Evolutionary conservation across 495 filamentous ascomycete genomes (phyloP).

Genomic region (Monascus purpureus): DNA sequence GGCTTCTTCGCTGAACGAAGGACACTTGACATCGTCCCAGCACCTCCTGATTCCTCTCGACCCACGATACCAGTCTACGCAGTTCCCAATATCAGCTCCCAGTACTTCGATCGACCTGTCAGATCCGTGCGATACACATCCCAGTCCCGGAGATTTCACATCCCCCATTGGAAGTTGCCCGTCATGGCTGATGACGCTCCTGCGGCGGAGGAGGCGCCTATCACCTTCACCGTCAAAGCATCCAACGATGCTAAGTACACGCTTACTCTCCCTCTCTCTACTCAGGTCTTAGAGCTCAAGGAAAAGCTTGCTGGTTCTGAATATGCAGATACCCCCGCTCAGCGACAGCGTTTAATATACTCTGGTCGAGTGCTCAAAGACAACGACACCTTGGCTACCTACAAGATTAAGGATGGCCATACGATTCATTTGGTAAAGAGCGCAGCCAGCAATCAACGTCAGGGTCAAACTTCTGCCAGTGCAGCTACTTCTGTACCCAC

Average conservation of each 20-base stretch:
- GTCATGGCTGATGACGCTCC: conserved; percentile 36
- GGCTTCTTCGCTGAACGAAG: too few species aligned
- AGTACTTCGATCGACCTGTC: too few species aligned
- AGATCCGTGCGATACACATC: too few species aligned
- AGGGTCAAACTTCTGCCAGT: conserved; percentile 40
- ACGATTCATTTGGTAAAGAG: conserved; percentile 94
- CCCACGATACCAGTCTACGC: too few species aligned
- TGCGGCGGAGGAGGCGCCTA: conserved; percentile 33
- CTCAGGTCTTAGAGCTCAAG: conserved; percentile 76
- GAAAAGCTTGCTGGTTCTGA: conserved; percentile 65
- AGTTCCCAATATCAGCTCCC: conserved; percentile 7
- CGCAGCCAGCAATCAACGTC: conserved; percentile 74
- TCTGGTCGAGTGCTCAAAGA: conserved; percentile 95
- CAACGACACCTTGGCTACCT: conserved; percentile 63
- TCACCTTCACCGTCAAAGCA: conserved; percentile 93
- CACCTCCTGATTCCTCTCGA: background rate
- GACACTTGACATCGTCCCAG: background rate
- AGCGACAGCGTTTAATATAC: conserved; percentile 90
- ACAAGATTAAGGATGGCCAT: conserved; percentile 93
- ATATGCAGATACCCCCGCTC: conserved; percentile 70
- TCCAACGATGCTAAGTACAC: conserved; percentile 73
- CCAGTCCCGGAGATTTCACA: too few species aligned
- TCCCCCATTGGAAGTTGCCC: conserved; percentile 5
- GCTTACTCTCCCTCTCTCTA: conserved; percentile 63
- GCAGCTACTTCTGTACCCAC: conserved; percentile 23